Evolutionary conservation across 1,139 yeast species (phyloP).

Genomic region (Arxiozyma heterogenica): DNA sequence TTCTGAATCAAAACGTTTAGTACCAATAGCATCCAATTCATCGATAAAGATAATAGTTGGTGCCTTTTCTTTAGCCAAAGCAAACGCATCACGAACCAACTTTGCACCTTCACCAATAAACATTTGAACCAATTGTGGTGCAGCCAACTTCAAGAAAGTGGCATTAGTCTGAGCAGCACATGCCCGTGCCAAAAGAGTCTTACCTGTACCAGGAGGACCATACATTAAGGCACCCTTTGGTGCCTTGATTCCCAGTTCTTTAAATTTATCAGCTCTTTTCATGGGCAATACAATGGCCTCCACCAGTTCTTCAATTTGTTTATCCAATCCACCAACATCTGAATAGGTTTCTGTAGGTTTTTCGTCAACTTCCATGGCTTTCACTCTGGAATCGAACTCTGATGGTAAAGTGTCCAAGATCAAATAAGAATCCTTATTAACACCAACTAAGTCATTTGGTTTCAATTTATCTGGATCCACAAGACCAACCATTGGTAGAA

Average conservation of each 20-base stretch:
- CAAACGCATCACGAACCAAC: constrained; percentile 94
- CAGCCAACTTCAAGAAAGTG: constrained; percentile 92
- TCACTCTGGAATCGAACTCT: constrained; percentile 93
- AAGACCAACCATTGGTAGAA: constrained; percentile 88
- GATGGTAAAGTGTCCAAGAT: constrained; percentile 92
- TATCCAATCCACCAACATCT: constrained; percentile 96
- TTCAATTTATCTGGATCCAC: constrained; percentile 82
- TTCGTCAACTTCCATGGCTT: constrained; percentile 99
- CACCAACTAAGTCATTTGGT: constrained; percentile 96
- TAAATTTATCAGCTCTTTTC: constrained; percentile 97
- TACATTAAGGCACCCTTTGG: constrained; percentile 99
- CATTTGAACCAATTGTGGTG: constrained; percentile 98
- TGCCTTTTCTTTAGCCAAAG: constrained; percentile 96
- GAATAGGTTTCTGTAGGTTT: constrained; percentile 95
- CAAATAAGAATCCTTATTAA: constrained; percentile 90
- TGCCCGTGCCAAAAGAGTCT: constrained; percentile 91
- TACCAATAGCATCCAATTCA: constrained; percentile 97
- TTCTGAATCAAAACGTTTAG: constrained; percentile 95
- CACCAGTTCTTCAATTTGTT: constrained; percentile 93
- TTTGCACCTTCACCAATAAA: constrained; percentile 99
- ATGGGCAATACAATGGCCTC: constrained; percentile 97
- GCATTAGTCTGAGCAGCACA: constrained; percentile 99
- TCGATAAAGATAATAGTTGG: constrained; percentile 97
- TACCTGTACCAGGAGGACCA: constrained; percentile 99
- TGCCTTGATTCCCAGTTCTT: constrained; percentile 71